Base-by-base conservation (phyloP, 2,329 filamentous ascomycete species). In the Hirsutella rhossiliensis region DNA sequence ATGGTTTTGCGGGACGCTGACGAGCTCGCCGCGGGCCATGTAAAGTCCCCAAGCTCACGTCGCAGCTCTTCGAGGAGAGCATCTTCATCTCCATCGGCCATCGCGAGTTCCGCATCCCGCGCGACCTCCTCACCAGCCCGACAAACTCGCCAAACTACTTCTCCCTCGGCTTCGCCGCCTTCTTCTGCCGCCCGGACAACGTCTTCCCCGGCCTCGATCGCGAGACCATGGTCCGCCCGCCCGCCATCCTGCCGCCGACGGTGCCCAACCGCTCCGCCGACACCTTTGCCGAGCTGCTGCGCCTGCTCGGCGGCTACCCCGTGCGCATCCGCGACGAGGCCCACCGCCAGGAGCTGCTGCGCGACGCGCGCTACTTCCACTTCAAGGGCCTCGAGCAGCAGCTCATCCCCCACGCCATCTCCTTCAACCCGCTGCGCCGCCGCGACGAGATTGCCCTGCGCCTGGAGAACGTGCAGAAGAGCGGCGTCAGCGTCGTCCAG, bases 61-160 rank as follows among this genome's bases (percentile, higher is more conserved):
- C 87, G 27, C 89, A 94, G 62, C 80, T 97, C 19, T 94, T 90
- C 62, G 86, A 90, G 53, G 87, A 87, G 49, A 85, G 85, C 55
- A 94, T 96, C 57, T 94, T 89, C 68, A 88, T 95, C 55, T 83
- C 85, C 48, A 90, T 97, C 54, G 90, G 90, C 47, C 79, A 86
- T 52, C 78, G 76, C 46, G 80, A 92, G 54, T 97, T 97, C 63
- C 84, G 88, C 59, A 89, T 97, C 51, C 85, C 89, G 2, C 84
- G 88, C 49, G 86, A 94, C 54, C 72, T 94, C 48, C 94, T 97
- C 62, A 82, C 77, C 28, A 76, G 78, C 31, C 87, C 88, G 1
- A 90, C 89, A 23, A 89, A 97, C 64, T 82, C 80, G n/a, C 89
- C 89, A 12, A 97, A 97, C 62, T 97, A 88, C 72, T 97, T 97